Evolutionary conservation across 2,329 filamentous ascomycete species (phyloP).

Genomic region (Ceratocystis variospora): DNA sequence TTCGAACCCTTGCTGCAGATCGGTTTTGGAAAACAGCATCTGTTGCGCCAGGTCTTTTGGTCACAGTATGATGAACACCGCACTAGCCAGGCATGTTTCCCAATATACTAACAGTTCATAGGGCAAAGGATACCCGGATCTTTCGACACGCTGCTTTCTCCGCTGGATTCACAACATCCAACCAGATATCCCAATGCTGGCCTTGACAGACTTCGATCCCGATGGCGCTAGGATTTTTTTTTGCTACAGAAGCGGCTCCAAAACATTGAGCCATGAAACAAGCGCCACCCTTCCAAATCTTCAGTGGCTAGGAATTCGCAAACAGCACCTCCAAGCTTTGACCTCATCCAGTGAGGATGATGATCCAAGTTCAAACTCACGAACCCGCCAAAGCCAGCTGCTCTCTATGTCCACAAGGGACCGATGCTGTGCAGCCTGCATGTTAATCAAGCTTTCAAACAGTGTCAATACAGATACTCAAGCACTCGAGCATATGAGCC

Average conservation of each 20-base stretch:
- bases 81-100: not conserved
- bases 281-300: slow-evolving; percentile 37
- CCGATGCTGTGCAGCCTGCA: slow-evolving; percentile 40
- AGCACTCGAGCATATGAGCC: slow-evolving; percentile 32
- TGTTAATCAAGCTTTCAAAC: slow-evolving; percentile 34
- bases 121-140: slow-evolving; percentile 73
- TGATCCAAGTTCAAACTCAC: slow-evolving; percentile 3
- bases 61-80: slow-evolving; percentile 41
- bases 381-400: slow-evolving; percentile 20
- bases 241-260: slow-evolving; percentile 61
- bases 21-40: slow-evolving; percentile 38
- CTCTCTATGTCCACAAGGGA: slow-evolving; percentile 40
- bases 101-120: slow-evolving; percentile 25
- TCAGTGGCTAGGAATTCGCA: slow-evolving; percentile 50
- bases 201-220: slow-evolving; percentile 61
- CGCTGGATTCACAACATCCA: slow-evolving; percentile 35
- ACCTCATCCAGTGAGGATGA: not conserved
- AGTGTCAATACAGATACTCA: slow-evolving; percentile 22
- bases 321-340: slow-evolving; percentile 28
- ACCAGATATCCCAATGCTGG: slow-evolving; percentile 43
- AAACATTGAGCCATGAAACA: slow-evolving; percentile 45
- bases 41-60: slow-evolving; percentile 45
- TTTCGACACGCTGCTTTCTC: slow-evolving; percentile 54
- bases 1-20: slow-evolving; percentile 49
- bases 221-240: slow-evolving; percentile 60